These are phyloP conservation scores for Centella asiatica DNA, from an alignment of 129 eudicot species.

Conservation along the genomic window DNA sequence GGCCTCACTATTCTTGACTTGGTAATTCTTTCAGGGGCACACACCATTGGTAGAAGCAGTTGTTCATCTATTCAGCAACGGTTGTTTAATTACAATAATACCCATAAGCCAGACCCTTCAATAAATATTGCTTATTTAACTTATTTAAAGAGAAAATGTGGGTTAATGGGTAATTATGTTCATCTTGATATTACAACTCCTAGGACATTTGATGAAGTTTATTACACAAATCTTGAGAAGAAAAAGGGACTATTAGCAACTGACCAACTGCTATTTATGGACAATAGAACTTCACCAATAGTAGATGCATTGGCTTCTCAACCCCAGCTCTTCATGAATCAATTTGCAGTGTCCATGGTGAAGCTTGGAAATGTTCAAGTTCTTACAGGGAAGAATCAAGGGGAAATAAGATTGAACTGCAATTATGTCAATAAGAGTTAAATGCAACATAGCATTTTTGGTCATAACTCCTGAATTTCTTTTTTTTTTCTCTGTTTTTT, in stretches of 20 bases:
- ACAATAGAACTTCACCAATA: slow-evolving; percentile 11
- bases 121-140: slow-evolving; percentile 9
- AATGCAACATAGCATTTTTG: background rate
- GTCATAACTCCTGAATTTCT: background rate
- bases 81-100: slow-evolving; percentile 13
- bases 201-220: slow-evolving; percentile 21
- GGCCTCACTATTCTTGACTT: slow-evolving; percentile 21
- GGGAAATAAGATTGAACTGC: slow-evolving; percentile 19
- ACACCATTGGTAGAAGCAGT: slow-evolving; percentile 22
- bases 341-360: slow-evolving; percentile 27
- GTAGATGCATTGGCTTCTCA: slow-evolving; percentile 15
- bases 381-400: slow-evolving; percentile 13
- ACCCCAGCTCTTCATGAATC: slow-evolving; percentile 13
- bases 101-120: slow-evolving; percentile 18
- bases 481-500: background rate
- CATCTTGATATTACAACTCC: slow-evolving; percentile 24
- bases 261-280: slow-evolving; percentile 15
- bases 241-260: slow-evolving; percentile 15
- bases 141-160: slow-evolving; percentile 12
- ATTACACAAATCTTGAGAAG: slow-evolving; percentile 16
- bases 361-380: slow-evolving; percentile 25
- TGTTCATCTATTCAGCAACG: slow-evolving; percentile 16
- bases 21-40: slow-evolving; percentile 25
- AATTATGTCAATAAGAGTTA: slow-evolving; percentile 8
- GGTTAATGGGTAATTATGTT: slow-evolving; percentile 1